phyloP scores from a whole-genome alignment of 2,329 filamentous ascomycete genomes.

The Lachnellula hyalina region DNA sequence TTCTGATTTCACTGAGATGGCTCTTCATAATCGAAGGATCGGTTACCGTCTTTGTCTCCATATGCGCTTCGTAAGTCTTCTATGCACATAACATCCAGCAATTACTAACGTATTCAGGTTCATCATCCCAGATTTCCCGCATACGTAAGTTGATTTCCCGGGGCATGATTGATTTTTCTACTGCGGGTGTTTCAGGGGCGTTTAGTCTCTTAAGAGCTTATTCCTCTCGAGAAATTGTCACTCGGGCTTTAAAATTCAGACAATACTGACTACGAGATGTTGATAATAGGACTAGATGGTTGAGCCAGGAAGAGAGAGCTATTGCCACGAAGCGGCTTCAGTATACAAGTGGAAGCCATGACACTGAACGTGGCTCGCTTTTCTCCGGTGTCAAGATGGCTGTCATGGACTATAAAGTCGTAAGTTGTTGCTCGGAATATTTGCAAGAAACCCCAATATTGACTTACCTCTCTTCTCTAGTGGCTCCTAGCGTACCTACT shows the following conservation, averaged over 20 bases:
- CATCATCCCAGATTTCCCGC: slow-evolving; percentile 35
- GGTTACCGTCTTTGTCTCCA: slow-evolving; percentile 32
- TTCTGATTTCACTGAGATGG: slow-evolving; percentile 26
- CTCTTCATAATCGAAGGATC: slow-evolving; percentile 38
- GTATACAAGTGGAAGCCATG: slow-evolving; percentile 5
- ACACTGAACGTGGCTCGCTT: slow-evolving; percentile 10
- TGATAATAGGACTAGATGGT: slow-evolving; percentile 28
- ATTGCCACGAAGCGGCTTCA: slow-evolving; percentile 31
- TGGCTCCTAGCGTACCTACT: background rate
- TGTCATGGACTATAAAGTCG: slow-evolving; percentile 16
- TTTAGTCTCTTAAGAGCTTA: no score
- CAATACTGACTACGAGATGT: no score
- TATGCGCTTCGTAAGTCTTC: slow-evolving; percentile 4
- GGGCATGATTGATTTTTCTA: no score
- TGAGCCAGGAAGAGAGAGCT: slow-evolving; percentile 35
- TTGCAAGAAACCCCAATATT: background rate
- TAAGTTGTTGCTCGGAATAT: background rate
- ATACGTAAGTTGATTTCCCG: slow-evolving; percentile 15
- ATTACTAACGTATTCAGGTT: slow-evolving; percentile 23
- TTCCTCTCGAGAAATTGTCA: no score
- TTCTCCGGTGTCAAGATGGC: slow-evolving; percentile 14
- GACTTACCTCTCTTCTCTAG: background rate
- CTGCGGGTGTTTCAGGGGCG: no score
- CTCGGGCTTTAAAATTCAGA: no score
- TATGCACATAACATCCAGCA: background rate